Conservation (phyloP, 371 early-diverging fungal species). For the Mortierella sp. region DNA sequence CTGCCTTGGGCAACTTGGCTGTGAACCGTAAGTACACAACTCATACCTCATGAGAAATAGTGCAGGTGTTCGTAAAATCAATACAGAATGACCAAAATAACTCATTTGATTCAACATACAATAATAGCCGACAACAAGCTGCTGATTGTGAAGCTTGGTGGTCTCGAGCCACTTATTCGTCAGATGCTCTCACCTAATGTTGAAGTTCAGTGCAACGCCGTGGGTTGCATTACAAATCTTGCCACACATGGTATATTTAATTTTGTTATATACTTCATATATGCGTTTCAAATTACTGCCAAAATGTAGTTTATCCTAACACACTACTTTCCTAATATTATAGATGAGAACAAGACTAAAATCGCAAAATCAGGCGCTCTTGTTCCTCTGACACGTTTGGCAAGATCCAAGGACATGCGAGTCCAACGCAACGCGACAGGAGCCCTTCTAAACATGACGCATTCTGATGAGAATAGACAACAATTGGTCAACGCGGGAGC, state of each 20-base stretch:
- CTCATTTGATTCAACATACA: no score
- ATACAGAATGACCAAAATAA: no score
- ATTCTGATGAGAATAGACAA: constrained; percentile 88
- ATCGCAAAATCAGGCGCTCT: constrained; percentile 91
- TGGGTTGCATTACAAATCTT: constrained; percentile 95
- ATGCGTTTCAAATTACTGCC: not conserved
- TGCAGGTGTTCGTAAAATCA: no score
- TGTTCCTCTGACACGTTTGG: constrained; percentile 80
- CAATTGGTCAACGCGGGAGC: constrained; percentile 90
- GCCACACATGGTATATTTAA: constrained; percentile 80
- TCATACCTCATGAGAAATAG: no score
- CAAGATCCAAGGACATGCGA: constrained; percentile 86
- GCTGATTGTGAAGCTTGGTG: constrained; percentile 88
- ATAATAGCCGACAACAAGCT: constrained; percentile 83
- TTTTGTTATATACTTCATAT: no score
- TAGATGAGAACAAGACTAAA: constrained; percentile 90
- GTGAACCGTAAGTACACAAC: constrained; percentile 74
- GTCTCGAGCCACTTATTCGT: constrained; percentile 89
- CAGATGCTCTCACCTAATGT: constrained; percentile 90
- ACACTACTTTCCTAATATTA: not conserved
- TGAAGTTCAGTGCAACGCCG: constrained; percentile 96
- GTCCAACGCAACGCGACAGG: constrained; percentile 95
- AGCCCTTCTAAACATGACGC: constrained; percentile 95
- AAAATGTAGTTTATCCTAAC: constrained; percentile 3
- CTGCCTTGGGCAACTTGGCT: constrained; percentile 92